Evolutionary conservation across 345 rosid genomes (phyloP).

Genomic region (Hibiscus syriacus): DNA sequence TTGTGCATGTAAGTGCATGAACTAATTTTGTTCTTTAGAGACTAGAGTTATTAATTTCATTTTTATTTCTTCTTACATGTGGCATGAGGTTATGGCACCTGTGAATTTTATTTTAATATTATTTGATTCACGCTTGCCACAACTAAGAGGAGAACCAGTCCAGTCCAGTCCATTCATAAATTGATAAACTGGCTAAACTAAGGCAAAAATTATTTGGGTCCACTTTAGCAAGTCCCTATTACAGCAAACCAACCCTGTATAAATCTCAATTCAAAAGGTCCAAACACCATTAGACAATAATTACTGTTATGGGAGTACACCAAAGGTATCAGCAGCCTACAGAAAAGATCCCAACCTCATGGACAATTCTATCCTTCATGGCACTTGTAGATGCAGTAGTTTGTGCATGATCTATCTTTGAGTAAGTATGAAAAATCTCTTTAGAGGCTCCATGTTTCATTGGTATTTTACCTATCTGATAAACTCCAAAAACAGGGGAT

Average conservation of each 20-base stretch:
- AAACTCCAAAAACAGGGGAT: neutral
- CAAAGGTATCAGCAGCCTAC: neutral
- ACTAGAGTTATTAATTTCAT: neutral
- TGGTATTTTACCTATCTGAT: neutral
- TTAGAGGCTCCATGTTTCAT: neutral
- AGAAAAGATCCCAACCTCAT: neutral
- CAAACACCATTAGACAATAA: neutral
- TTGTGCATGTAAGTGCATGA: slow-evolving; percentile 64
- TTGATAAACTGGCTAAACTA: neutral
- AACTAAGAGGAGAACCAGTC: neutral
- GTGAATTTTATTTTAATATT: neutral
- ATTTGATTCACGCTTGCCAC: neutral
- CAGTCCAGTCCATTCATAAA: neutral
- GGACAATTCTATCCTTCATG: neutral
- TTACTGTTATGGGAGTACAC: neutral
- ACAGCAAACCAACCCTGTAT: neutral
- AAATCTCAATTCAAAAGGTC: neutral
- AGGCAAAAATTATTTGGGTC: neutral
- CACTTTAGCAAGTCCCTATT: neutral
- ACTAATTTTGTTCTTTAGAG: neutral
- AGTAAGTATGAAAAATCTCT: neutral
- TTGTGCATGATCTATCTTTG: neutral
- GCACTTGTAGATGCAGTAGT: neutral
- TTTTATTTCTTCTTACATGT: neutral
- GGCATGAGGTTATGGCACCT: neutral